Base-by-base conservation (phyloP, 176 grass and related monocot genomes). In the Pontederia crassipes region DNA sequence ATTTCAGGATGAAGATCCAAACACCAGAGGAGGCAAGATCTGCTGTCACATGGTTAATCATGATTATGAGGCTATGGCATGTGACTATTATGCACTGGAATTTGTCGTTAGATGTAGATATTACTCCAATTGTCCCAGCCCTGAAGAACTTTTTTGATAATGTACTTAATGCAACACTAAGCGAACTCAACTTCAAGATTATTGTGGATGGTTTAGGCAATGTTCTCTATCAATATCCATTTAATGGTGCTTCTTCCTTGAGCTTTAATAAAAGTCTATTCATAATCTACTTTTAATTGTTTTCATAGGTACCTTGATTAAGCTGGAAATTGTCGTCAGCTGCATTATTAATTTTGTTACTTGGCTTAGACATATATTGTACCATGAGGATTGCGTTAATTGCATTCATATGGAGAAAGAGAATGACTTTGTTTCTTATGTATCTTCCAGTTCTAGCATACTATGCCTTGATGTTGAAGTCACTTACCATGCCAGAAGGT, bases 1-100 rank as follows among this genome's bases (percentile, higher is more conserved):
- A 91, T 82, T 97, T 97, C 66, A 87, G 93, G 29, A 97, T 91
- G 93, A 97, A 91, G 93, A 91, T 83, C 59, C 87, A 97, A 77
- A 97, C 93, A 57, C 93, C 93, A 53, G 93, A 97, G 51, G 87
- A 85, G 64, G 93, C 93, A 50, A 80, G 93, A 58, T 78, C 82
- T 69, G 93, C 92, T 59, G 91, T 97, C 93, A 97, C 76, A 81
- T 97, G 87, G 93, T 97, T 67, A 97, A 97, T 80, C 71, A 87
- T 67, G 93, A 97, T 47, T 97, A 88, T 58, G 84, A 97, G 73
- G 93, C 87, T 0, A 97, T 97, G 93, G 93, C 93, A 65, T 76
- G 74, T 62, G 93, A 97, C 73, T 97, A 97, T 70, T 97, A 97
- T 76, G 87, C 93, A 0, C 75, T 97, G 2, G 81, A 97, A 76